These are phyloP conservation scores for Hawksworthiomyces lignivorus DNA, from an alignment of 2,329 filamentous ascomycete genomes.

Conservation along the genomic window DNA sequence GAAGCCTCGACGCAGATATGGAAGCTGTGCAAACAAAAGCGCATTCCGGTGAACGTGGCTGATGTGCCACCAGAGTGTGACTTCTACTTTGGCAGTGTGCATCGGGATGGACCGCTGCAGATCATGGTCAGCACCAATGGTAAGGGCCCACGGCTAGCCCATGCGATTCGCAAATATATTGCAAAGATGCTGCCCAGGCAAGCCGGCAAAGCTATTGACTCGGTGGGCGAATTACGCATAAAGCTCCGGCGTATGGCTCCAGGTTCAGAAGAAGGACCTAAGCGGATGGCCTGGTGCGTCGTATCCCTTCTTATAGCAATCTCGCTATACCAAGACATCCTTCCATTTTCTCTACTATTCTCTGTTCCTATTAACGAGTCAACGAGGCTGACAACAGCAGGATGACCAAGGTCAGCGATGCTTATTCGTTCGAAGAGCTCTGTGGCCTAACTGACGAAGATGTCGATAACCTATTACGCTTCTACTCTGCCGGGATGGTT, in stretches of 20 bases:
- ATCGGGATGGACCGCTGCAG: conserved; percentile 90
- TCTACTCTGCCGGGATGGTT: conserved; percentile 54
- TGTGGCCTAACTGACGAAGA: conserved; percentile 74
- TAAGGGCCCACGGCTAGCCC: conserved; percentile 85
- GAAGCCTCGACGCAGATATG: conserved; percentile 84
- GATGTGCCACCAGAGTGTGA: conserved; percentile 96
- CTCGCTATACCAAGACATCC: no score
- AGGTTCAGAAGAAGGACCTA: conserved; percentile 63
- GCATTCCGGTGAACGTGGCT: conserved; percentile 88
- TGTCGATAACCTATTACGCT: conserved; percentile 75
- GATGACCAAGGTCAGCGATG: conserved; percentile 89
- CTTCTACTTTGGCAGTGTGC: conserved; percentile 95
- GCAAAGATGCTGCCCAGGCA: conserved; percentile 67
- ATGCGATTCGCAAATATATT: conserved; percentile 76
- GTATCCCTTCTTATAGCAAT: not conserved
- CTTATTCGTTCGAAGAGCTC: conserved; percentile 77
- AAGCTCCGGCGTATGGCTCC: conserved; percentile 75
- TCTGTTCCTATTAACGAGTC: not conserved
- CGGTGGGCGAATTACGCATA: conserved; percentile 70
- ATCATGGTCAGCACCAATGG: conserved; percentile 99
- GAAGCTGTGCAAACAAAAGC: conserved; percentile 81
- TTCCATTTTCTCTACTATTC: no score
- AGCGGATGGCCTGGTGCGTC: conserved; percentile 79
- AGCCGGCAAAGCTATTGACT: conserved; percentile 76
- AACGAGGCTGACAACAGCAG: conserved; percentile 35